Conservation (phyloP, 2,329 filamentous ascomycete species). For the Pseudogymnoascus pannorum region DNA sequence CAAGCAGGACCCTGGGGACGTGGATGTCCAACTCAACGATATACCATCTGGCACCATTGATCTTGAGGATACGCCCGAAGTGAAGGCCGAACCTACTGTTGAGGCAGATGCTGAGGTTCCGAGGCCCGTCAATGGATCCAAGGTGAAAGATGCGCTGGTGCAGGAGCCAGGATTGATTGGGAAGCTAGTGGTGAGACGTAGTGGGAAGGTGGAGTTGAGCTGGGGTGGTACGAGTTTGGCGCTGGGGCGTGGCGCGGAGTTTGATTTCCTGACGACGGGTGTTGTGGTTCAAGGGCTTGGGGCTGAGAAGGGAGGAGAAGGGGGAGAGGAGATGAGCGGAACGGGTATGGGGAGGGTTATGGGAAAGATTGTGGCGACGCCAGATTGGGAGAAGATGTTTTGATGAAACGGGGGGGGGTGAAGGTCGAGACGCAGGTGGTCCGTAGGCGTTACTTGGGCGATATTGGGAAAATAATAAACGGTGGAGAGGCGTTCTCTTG, state of each 20-base stretch:
- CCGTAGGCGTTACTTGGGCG: background rate
- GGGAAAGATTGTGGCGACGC: conserved; percentile 54
- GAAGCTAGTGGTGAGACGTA: conserved; percentile 52
- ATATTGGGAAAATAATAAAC: background rate
- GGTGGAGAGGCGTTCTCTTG: conserved; percentile 4
- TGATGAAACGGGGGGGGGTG: background rate
- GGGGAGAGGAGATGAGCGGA: conserved; percentile 29
- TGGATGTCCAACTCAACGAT: conserved; percentile 15
- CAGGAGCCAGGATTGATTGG: conserved; percentile 51
- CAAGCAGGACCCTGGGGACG: conserved; percentile 11
- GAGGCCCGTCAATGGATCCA: background rate
- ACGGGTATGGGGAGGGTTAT: conserved; percentile 57
- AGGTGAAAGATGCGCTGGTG: conserved; percentile 22
- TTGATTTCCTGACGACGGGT: conserved; percentile 51
- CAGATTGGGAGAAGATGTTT: conserved; percentile 43
- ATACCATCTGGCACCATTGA: background rate
- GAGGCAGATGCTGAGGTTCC: conserved; percentile 13
- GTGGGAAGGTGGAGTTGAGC: conserved; percentile 53
- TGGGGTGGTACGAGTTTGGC: conserved; percentile 53
- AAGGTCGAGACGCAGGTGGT: background rate
- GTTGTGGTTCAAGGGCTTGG: conserved; percentile 50
- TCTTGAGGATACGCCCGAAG: conserved; percentile 10
- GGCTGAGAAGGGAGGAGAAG: conserved; percentile 25
- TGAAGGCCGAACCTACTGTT: conserved; percentile 31
- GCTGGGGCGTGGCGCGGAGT: conserved; percentile 44